These are phyloP conservation scores for Euphorbia peplus DNA, from an alignment of 345 rosid genomes.

Conservation along the genomic window DNA sequence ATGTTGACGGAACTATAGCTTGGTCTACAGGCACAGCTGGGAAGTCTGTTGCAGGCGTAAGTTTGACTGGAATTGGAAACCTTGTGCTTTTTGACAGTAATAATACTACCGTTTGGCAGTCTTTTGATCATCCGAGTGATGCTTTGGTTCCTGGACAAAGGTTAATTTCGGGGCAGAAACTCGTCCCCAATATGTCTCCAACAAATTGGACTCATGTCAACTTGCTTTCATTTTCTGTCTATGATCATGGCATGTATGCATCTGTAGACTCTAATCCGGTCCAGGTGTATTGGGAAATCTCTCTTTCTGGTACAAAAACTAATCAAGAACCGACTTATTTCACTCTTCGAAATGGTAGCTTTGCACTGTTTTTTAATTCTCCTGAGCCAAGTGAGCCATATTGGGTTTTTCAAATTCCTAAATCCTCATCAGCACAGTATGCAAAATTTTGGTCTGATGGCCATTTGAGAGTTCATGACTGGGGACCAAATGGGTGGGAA, in stretches of 20 bases:
- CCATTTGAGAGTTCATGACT: slow-evolving; percentile 24
- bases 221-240: slow-evolving; percentile 23
- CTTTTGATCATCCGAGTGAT: slow-evolving; percentile 53
- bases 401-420: neutral
- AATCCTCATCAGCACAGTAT: slow-evolving; percentile 7
- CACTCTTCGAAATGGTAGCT: slow-evolving; percentile 12
- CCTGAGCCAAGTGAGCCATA: slow-evolving; percentile 3
- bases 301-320: neutral
- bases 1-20: slow-evolving; percentile 8
- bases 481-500: slow-evolving; percentile 5
- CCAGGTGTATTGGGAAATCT: neutral
- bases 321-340: slow-evolving; percentile 9
- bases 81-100: slow-evolving; percentile 20
- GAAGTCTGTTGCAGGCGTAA: slow-evolving; percentile 16
- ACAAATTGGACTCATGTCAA: slow-evolving; percentile 11
- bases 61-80: slow-evolving; percentile 19
- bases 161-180: slow-evolving; percentile 11
- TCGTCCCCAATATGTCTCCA: slow-evolving; percentile 16
- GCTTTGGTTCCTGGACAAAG: slow-evolving; percentile 41
- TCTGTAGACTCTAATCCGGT: slow-evolving; percentile 19
- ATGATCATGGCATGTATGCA: slow-evolving; percentile 15
- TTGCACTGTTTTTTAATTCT: slow-evolving; percentile 4
- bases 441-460: slow-evolving; percentile 30
- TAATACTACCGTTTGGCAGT: slow-evolving; percentile 42
- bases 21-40: slow-evolving; percentile 24